Evolutionary conservation across 345 rosid genomes (phyloP), one percentile per base, ranked within the genome.

Genomic region (Carallia brachiata): DNA sequence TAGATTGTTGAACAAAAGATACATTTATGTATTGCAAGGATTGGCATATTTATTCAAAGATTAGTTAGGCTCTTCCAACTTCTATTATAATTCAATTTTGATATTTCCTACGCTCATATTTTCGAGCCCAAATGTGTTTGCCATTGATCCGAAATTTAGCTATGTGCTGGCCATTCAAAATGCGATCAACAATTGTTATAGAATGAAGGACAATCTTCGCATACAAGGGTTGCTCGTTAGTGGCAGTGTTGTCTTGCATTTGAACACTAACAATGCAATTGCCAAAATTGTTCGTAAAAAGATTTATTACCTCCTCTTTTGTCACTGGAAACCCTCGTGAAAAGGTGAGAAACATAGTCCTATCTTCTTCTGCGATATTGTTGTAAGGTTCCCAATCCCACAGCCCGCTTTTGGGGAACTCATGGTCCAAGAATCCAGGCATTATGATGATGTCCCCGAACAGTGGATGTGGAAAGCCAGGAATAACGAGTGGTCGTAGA

Each of bases 71-170:
- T 15, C 15, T 44, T 44, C 50, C 50, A 12, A 44, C 50, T 44
- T 44, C 16, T 0, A 15, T 4, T 12, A 44, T 44, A 44, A 44
- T 44, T 44, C 17, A 44, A 13, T 44, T 44, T 44, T 44, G 8
- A 44, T 44, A 78, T 12, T 80, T 82, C 1, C 86, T 57, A 0
- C 86, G 81, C 4, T 82, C 88, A 55, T 85, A 85, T 65, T 85
- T 85, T 12, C 88, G 69, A 48, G 88, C 84, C 86, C 86, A 85
- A 2, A 85, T 78, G 57, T 85, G 88, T 36, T 85, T 85, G 2
- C 86, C 83, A 34, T 82, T 80, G 73, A 82, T 70, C 54, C 81
- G 78, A 54, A 78, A 85, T 72, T 82, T 85, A 1, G 88, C 84
- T 2, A 82, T 70, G 57, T 65, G 73, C 39, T 52, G 53, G 1